Conservation (phyloP, 768 basidiomycete genomes). For the Kwoniella pini region DNA sequence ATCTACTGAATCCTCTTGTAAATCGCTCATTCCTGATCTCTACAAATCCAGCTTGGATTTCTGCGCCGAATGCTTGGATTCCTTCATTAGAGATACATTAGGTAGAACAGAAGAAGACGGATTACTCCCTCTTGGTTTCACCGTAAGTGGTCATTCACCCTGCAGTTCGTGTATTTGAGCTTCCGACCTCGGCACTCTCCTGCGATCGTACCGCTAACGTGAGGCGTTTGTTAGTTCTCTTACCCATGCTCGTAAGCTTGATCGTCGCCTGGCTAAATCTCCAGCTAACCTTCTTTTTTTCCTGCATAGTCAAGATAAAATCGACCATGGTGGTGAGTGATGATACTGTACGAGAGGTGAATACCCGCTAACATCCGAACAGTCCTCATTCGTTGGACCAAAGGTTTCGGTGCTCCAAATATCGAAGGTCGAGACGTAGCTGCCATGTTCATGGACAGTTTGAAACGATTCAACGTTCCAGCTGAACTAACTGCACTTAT, state of each 20-base stretch:
- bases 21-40: neutral
- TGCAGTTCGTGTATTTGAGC: too few species aligned
- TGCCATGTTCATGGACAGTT: constrained; percentile 82
- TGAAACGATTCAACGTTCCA: constrained; percentile 76
- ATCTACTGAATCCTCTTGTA: neutral
- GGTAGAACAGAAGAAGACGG: constrained; percentile 57
- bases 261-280: neutral
- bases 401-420: constrained; percentile 89
- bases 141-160: too few species aligned
- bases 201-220: too few species aligned
- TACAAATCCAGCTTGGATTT: constrained; percentile 85
- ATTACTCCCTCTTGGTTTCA: constrained; percentile 82
- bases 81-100: constrained; percentile 75
- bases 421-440: constrained; percentile 92
- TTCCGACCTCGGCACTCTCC: too few species aligned
- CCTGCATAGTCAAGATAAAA: constrained; percentile 73
- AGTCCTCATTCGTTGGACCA: constrained; percentile 97
- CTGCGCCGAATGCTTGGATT: constrained; percentile 88
- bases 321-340: constrained; percentile 73
- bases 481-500: constrained; percentile 82
- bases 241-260: constrained; percentile 83
- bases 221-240: constrained; percentile 67
- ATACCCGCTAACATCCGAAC: constrained; percentile 24
- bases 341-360: neutral
- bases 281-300: constrained; percentile 13